Base-by-base conservation (phyloP, 306 rosid genomes). In the Morella rubra region DNA sequence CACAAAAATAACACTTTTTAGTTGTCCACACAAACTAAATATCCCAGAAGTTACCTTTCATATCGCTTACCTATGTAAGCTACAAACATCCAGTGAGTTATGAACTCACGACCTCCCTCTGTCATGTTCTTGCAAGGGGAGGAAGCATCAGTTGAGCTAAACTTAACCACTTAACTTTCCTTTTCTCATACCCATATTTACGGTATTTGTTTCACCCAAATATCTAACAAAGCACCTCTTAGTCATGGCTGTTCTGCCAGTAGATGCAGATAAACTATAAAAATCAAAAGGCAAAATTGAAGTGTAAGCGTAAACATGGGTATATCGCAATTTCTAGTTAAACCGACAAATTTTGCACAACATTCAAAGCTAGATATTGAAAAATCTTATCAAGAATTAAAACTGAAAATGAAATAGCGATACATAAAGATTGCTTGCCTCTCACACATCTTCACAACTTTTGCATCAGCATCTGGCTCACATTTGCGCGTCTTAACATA, bases 361-460 rank as follows among this genome's bases (percentile, higher is more conserved):
- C 8, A 20, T 66, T 42, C 8, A 19, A 41, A 66, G 11, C 46
- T 19, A 66, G 47, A 66, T 5, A 18, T 42, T n/a, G 24, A 41
- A 12, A 66, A 65, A 66, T 66, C 71, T 3, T 66, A 66, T 66
- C 24, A 9, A 58, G 10, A 58, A 58, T 58, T 6, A 22, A 56
- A 58, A 19, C 22, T 53, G 16, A 0, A 42, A 65, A 65, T 16
- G 22, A 9, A 65, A 65, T 41, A 44, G 7, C 20, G 12, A 45
- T 6, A 0, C 15, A 13, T 65, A 5, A 77, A 77, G 10, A 37
- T 55, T 71, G 77, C 86, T 86, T 86, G 80, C 97, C 97, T 92
- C 69, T 90, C 91, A 53, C 98, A 94, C 77, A 90, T 90, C 84
- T 92, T 76, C 52, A 94, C 98, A 44, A 94, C 85, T 73, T 88